Evolutionary conservation across 805 yeast species (phyloP).

Genomic region (Sugiyamaella floridensis): DNA sequence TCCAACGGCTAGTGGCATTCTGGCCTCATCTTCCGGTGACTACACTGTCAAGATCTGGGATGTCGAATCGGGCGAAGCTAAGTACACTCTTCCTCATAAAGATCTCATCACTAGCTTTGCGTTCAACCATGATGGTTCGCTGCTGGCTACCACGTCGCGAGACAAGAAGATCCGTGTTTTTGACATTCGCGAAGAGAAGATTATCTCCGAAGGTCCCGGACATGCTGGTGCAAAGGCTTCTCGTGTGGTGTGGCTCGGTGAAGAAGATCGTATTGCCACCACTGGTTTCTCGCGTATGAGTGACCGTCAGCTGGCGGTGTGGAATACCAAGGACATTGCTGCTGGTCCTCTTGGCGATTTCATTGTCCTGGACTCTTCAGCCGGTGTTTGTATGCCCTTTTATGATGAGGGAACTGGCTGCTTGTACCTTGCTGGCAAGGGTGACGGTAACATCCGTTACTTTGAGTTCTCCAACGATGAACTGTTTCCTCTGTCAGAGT

Average conservation of each 20-base stretch:
- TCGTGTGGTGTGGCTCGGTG: conserved; percentile 86
- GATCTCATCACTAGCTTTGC: conserved; percentile 91
- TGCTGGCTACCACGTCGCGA: conserved; percentile 81
- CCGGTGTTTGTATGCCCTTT: conserved; percentile 90
- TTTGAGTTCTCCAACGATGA: conserved; percentile 83
- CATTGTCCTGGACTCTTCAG: conserved; percentile 75
- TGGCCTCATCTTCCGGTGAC: conserved; percentile 88
- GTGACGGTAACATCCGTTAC: conserved; percentile 95
- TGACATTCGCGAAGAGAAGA: conserved; percentile 72
- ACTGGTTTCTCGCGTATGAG: conserved; percentile 91
- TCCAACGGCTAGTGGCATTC: conserved; percentile 78
- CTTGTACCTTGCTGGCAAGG: conserved; percentile 89
- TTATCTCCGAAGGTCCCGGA: conserved; percentile 78
- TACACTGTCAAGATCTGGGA: conserved; percentile 91
- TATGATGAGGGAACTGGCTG: conserved; percentile 76
- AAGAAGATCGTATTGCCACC: conserved; percentile 75
- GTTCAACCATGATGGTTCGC: conserved; percentile 83
- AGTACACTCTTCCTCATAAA: conserved; percentile 70
- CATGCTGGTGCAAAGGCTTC: conserved; percentile 91
- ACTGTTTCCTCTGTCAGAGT: conserved; percentile 80
- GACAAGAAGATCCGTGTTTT: conserved; percentile 87
- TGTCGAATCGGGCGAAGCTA: conserved; percentile 62
- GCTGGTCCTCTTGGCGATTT: conserved; percentile 89
- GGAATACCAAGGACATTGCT: conserved; percentile 73
- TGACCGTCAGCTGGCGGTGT: conserved; percentile 90